phyloP scores from a whole-genome alignment of 2,329 filamentous ascomycete genomes.

The Bisporella sp. region DNA sequence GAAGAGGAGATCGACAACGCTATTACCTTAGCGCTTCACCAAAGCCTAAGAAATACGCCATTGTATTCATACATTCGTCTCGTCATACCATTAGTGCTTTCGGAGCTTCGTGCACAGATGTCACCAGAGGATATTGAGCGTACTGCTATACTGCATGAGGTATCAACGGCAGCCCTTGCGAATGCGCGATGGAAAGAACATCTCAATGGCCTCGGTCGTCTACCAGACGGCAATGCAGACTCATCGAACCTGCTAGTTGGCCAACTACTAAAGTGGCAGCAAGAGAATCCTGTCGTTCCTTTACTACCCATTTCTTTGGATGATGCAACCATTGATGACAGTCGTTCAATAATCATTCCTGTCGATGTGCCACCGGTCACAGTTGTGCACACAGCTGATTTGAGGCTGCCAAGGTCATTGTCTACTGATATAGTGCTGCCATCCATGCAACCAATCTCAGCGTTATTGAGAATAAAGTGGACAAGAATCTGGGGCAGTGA shows the following conservation, averaged over 20 bases:
- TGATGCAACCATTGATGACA: conserved; percentile 30
- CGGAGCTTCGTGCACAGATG: conserved; percentile 37
- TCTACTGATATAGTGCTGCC: conserved; percentile 36
- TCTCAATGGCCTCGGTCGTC: conserved; percentile 42
- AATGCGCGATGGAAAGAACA: conserved; percentile 40
- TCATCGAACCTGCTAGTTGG: conserved; percentile 16
- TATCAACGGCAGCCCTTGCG: conserved; percentile 42
- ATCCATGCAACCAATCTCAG: conserved; percentile 58
- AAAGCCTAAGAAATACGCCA: conserved; percentile 32
- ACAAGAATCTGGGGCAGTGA: conserved; percentile 55
- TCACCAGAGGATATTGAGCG: conserved; percentile 48
- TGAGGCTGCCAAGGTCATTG: conserved; percentile 41
- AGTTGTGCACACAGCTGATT: conserved; percentile 73
- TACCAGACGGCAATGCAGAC: conserved; percentile 19
- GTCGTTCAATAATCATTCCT: conserved; percentile 70
- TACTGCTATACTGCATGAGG: conserved; percentile 43
- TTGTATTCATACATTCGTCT: conserved; percentile 41
- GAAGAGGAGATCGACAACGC: conserved; percentile 62
- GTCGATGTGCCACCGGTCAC: conserved; percentile 82
- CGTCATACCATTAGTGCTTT: conserved; percentile 36
- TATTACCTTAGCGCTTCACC: conserved; percentile 36
- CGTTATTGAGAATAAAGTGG: conserved; percentile 55
- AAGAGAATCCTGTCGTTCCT: conserved; percentile 16
- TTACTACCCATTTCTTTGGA: conserved; percentile 16
- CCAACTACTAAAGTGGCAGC: conserved; percentile 20